phyloP scores from a whole-genome alignment of 169 alveolate species.

The Cryptosporidium tyzzeri region DNA sequence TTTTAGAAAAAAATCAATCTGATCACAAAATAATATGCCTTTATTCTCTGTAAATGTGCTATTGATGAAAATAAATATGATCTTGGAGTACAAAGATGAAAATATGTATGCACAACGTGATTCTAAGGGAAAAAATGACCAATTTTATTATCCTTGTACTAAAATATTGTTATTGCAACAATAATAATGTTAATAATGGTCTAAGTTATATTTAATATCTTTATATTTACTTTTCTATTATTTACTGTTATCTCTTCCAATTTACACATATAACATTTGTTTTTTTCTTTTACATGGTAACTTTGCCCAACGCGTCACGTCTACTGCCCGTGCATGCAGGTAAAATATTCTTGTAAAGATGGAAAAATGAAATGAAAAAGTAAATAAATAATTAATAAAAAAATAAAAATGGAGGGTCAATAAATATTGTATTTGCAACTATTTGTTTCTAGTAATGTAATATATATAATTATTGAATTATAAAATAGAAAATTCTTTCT shows the following conservation, averaged over 20 bases:
- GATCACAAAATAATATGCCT: neutral
- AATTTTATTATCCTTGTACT: neutral
- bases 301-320: slow-evolving; percentile 30
- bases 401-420: neutral
- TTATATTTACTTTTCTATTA: neutral
- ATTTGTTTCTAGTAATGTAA: neutral
- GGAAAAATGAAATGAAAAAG: neutral
- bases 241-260: neutral
- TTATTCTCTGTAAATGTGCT: neutral
- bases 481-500: neutral
- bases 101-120: neutral
- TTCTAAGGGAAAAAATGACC: slow-evolving; percentile 3
- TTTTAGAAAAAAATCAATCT: neutral
- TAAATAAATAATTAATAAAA: neutral
- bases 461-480: neutral
- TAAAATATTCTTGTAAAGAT: neutral
- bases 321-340: neutral
- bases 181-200: neutral
- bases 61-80: neutral
- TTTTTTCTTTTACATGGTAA: slow-evolving; percentile 3
- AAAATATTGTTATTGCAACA: neutral
- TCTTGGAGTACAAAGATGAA: slow-evolving; percentile 15
- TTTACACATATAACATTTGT: neutral
- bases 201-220: neutral
- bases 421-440: neutral